Evolutionary conservation across 2,329 filamentous ascomycete genomes (phyloP), one percentile per base, ranked within the genome.

Genomic region (Apiospora malaysiana): DNA sequence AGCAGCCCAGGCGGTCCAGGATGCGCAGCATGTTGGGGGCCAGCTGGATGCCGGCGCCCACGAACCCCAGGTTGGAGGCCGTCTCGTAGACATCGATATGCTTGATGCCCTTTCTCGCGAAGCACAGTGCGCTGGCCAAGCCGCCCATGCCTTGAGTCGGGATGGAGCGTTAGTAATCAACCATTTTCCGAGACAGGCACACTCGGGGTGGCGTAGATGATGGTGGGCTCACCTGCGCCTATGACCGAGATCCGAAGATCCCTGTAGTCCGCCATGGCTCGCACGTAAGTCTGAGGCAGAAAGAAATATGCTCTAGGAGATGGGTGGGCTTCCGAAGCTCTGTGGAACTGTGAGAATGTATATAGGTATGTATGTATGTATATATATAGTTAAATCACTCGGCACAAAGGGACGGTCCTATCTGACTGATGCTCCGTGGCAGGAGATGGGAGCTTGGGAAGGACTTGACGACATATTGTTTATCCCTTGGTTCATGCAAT

Each of bases 41-140:
- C 71, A 95, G 85, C 79, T 97, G 94, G 74, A 96, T 95, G 6
- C 94, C 94, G 1, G 94, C 94, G 32, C 94, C 94, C 0, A 95
- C 93, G 76, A 95, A 95, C 6, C 93, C 93, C 4, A 95, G 86
- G 74, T 90, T 88, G 5, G 91, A 88, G 0, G 93, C 93, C 46
- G 86, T 88, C 79, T 95, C 93, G 79, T 90, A 95, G 68, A 95
- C 89, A 70, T 91, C 85, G 76, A 95, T 91, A 71, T 92, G 84
- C 74, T 85, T 88, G 81, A 95, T 95, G 9, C 93, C 93, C 76
- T 91, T 90, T 81, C 92, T 92, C 51, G 93, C 92, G 46, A 95
- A 87, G 16, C 92, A 89, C 46, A 95, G 86, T 8, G 93, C 92
- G 68, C 85, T 87, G 71, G 91, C 89, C 40, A 95, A 84, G 40